Evolutionary conservation across 768 basidiomycete species (phyloP), one percentile per base, ranked within the genome.

Genomic region (Leucosporidium creatinivorum): DNA sequence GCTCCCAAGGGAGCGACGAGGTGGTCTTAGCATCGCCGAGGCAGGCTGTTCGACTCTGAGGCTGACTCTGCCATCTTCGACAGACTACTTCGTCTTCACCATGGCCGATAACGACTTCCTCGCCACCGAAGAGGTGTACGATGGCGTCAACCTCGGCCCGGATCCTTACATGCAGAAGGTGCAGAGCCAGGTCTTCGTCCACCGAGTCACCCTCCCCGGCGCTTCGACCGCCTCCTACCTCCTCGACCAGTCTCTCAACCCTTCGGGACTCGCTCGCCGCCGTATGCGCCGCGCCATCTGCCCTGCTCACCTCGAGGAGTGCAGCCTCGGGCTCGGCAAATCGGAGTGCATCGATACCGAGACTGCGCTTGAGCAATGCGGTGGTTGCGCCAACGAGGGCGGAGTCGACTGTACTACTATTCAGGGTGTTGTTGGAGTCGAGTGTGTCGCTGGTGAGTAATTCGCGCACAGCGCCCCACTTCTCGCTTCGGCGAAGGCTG

Each of bases 101-200:
- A 82, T 80, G 82, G 77, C 84, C 58, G 86, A 87, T 75, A 87
- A 87, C 69, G 85, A 87, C 75, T 87, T 85, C 74, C 78, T 85
- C 58, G 84, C 80, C 26, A 31, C 49, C 19, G 61, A 51, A 21
- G 66, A 61, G 21, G 47, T 47, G 25, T 81, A 79, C 0, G 68
- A 86, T 47, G 86, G 86, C 0, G 77, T 83, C n/a, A 79, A 82
- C 12, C 39, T 49, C 25, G 62, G 57, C 50, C 77, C 85, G 68
- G 85, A 83, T 2, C 51, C 55, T 4, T 75, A 76, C 58, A 84
- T 82, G 8, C 63, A 81, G 44, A 81, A 86, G 72, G 80, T 82
- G n/a, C 84, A 86, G 70, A 86, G 82, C 74, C 85, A 87, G 76
- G 81, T 85, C 73, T 69, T 86, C 69, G 85, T 86, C 2, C 87